Percentiles rank a stretch among this genome's conserved stretches.
These are phyloP conservation scores for Solanum chilense DNA, from an alignment of 257 asterid genomes.

Conservation along the genomic window DNA sequence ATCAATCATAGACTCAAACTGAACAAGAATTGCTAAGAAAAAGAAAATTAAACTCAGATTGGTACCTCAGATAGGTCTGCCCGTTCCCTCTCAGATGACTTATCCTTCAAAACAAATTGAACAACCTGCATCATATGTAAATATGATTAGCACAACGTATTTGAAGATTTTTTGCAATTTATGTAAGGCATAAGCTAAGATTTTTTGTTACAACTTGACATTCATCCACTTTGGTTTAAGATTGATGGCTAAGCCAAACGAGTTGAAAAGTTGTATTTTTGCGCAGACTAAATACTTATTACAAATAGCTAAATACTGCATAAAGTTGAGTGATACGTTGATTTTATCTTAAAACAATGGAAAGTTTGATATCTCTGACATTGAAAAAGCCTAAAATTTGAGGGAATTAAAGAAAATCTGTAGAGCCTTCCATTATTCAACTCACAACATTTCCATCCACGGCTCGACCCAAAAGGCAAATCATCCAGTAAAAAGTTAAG, in stretches of 20 bases:
- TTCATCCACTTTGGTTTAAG: neutral
- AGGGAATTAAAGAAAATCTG: neutral
- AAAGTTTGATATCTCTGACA: neutral
- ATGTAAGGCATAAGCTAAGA: neutral
- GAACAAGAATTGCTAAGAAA: neutral
- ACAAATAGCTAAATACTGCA: neutral
- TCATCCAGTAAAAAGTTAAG: neutral
- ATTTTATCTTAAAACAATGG: neutral
- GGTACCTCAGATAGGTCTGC: constrained; percentile 55
- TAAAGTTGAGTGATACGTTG: neutral
- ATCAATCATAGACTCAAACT: neutral
- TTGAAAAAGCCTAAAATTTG: neutral
- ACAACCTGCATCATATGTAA: constrained; percentile 61
- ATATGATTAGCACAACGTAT: neutral
- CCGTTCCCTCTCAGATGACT: constrained; percentile 33
- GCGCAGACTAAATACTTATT: neutral
- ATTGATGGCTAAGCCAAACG: neutral
- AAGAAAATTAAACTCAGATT: neutral
- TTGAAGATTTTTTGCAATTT: neutral
- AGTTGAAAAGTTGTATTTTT: neutral
- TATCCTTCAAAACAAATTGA: constrained; percentile 49
- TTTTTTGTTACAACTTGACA: neutral
- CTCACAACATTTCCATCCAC: neutral
- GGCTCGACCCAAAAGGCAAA: neutral
- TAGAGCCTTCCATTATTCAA: neutral